A percentile compares a stretch with the other conserved stretches of the same genome.
These are phyloP conservation scores for Phytopythium vexans DNA, from an alignment of 352 stramenopile genomes.

Conservation along the genomic window DNA sequence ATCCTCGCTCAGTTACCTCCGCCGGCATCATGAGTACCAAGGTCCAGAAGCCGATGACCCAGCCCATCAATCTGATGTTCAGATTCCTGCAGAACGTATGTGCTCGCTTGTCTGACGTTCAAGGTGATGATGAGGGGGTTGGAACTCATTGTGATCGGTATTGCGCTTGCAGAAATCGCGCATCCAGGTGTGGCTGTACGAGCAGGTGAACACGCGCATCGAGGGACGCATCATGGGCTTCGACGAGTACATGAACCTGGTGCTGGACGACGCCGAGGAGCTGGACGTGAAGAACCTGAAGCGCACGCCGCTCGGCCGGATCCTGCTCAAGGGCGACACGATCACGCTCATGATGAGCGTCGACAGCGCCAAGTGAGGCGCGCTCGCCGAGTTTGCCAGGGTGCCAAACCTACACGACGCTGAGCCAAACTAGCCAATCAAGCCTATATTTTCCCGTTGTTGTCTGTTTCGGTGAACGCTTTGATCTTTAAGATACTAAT, in stretches of 20 bases:
- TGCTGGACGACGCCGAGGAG: slow-evolving; percentile 98
- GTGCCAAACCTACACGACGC: background rate
- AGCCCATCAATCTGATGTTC: slow-evolving; percentile 99
- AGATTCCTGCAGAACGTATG: slow-evolving; percentile 96
- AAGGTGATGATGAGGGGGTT: background rate
- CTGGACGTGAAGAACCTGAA: slow-evolving; percentile 95
- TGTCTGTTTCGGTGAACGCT: no score
- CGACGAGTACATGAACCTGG: slow-evolving; percentile 99
- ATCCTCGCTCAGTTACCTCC: background rate
- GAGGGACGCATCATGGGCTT: slow-evolving; percentile 99
- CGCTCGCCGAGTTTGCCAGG: slow-evolving; percentile 21
- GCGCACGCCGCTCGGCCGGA: slow-evolving; percentile 92
- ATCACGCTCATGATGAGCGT: slow-evolving; percentile 98
- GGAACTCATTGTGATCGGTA: background rate
- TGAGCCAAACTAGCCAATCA: background rate
- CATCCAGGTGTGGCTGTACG: slow-evolving; percentile 99
- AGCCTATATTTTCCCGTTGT: background rate
- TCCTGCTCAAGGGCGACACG: slow-evolving; percentile 99
- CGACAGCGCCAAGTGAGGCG: slow-evolving; percentile 44
- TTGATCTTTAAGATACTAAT: no score
- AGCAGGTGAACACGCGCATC: slow-evolving; percentile 97
- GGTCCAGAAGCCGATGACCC: slow-evolving; percentile 99
- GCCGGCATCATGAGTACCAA: slow-evolving; percentile 82
- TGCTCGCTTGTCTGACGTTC: slow-evolving; percentile 1
- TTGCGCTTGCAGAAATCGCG: slow-evolving; percentile 83